Evolutionary conservation across 2,329 filamentous ascomycete species (phyloP).

Genomic region (Herpomyces periplanetae): DNA sequence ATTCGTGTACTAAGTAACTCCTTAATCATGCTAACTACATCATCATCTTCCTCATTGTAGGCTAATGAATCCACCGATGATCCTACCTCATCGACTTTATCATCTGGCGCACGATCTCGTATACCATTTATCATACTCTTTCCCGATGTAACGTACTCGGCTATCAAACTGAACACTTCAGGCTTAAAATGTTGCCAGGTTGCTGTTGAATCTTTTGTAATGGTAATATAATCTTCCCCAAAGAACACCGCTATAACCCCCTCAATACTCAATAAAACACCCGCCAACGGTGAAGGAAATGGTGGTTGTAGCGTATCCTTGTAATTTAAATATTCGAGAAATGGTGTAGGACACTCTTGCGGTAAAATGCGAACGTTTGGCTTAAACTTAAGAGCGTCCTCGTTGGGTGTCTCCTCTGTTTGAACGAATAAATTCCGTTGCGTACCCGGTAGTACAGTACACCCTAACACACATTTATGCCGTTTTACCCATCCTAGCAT

Average conservation of each 20-base stretch:
- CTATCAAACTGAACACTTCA: constrained; percentile 78
- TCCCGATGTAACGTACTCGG: constrained; percentile 51
- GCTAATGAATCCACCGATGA: constrained; percentile 25
- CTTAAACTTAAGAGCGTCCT: constrained; percentile 77
- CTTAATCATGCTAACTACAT: constrained; percentile 94
- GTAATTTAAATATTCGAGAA: constrained; percentile 65
- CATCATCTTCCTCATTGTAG: constrained; percentile 62
- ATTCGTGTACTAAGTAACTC: constrained; percentile 83
- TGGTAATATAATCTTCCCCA: constrained; percentile 75
- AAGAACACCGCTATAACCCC: constrained; percentile 86
- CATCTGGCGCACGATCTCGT: constrained; percentile 15
- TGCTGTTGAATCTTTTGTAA: constrained; percentile 52
- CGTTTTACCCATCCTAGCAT: too few relatives aligned
- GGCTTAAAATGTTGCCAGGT: constrained; percentile 86
- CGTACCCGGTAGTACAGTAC: too few relatives aligned
- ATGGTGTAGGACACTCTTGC: constrained; percentile 25
- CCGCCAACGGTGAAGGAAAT: constrained; percentile 58
- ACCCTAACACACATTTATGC: too few relatives aligned
- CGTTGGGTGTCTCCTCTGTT: constrained; percentile 69
- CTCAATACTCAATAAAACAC: constrained; percentile 64
- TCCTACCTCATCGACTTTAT: constrained; percentile 9
- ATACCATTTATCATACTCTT: constrained; percentile 35
- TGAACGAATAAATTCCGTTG: constrained; percentile 76
- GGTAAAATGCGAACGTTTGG: constrained; percentile 63
- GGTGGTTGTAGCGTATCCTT: constrained; percentile 58